Conservation (phyloP, 2,329 filamentous ascomycete species). For the Aspergillus sergii region DNA sequence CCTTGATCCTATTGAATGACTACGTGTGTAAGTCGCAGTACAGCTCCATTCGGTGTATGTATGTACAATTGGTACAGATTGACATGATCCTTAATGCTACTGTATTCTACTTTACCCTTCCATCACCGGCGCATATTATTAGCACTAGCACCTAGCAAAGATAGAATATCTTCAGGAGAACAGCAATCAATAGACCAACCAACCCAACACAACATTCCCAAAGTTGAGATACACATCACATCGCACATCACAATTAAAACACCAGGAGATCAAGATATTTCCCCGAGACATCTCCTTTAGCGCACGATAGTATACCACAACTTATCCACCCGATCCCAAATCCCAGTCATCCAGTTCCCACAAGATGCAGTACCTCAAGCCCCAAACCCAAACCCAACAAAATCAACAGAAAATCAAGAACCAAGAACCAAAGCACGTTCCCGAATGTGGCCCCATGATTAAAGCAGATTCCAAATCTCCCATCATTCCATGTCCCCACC, state of each 20-base stretch:
- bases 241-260: background rate
- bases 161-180: background rate
- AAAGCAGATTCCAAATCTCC: too few species aligned
- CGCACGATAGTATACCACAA: background rate
- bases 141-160: background rate
- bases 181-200: background rate
- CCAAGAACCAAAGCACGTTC: too few species aligned
- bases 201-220: background rate
- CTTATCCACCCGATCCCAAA: background rate
- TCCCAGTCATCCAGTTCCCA: background rate
- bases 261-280: background rate
- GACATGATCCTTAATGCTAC: conserved; percentile 2
- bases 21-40: background rate
- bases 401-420: too few species aligned
- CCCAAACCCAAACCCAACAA: too few species aligned
- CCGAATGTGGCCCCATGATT: too few species aligned
- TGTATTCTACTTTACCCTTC: conserved; percentile 1
- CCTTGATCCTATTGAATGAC: background rate
- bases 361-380: too few species aligned
- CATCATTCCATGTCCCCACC: too few species aligned
- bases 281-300: background rate
- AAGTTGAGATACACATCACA: background rate
- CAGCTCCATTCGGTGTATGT: background rate
- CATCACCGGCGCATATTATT: background rate
- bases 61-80: conserved; percentile 12